Conservation (phyloP, 768 basidiomycete genomes). For the Candolleomyces aberdarensis region DNA sequence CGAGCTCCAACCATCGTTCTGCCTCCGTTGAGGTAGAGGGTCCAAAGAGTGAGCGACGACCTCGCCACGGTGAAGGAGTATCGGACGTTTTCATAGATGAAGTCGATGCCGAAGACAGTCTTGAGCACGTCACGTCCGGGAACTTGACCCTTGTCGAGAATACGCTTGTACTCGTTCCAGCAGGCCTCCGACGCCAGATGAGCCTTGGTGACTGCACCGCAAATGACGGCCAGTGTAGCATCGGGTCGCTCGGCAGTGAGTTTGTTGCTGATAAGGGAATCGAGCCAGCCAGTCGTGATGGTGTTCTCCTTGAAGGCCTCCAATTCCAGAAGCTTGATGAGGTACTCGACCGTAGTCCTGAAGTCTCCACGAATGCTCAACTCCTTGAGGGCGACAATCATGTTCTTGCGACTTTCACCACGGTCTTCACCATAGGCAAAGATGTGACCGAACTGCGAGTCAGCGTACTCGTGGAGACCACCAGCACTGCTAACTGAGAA, state of each 20-base stretch:
- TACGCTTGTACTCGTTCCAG: slow-evolving; percentile 89
- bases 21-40: slow-evolving; percentile 94
- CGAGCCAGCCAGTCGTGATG: slow-evolving; percentile 98
- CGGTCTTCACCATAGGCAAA: slow-evolving; percentile 99
- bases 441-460: slow-evolving; percentile 99
- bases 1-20: slow-evolving; percentile 90
- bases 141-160: slow-evolving; percentile 97
- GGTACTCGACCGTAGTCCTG: slow-evolving; percentile 96
- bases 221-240: slow-evolving; percentile 87
- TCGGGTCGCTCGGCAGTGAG: slow-evolving; percentile 98
- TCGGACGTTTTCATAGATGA: slow-evolving; percentile 94
- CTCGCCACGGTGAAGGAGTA: slow-evolving; percentile 96
- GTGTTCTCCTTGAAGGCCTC: slow-evolving; percentile 97
- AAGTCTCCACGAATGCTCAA: slow-evolving; percentile 98
- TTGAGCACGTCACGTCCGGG: slow-evolving; percentile 92
- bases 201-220: slow-evolving; percentile 94
- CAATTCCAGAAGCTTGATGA: slow-evolving; percentile 95
- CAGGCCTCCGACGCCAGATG: slow-evolving; percentile 87
- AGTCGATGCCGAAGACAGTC: slow-evolving; percentile 95
- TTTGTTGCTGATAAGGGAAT: slow-evolving; percentile 94
- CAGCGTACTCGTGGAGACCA: slow-evolving; percentile 97
- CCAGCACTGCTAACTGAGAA: slow-evolving; percentile 96
- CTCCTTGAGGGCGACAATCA: slow-evolving; percentile 99
- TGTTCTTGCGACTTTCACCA: slow-evolving; percentile 93
- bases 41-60: slow-evolving; percentile 86